Base-by-base conservation (phyloP, 2,329 filamentous ascomycete species). In the Cercospora sp. region DNA sequence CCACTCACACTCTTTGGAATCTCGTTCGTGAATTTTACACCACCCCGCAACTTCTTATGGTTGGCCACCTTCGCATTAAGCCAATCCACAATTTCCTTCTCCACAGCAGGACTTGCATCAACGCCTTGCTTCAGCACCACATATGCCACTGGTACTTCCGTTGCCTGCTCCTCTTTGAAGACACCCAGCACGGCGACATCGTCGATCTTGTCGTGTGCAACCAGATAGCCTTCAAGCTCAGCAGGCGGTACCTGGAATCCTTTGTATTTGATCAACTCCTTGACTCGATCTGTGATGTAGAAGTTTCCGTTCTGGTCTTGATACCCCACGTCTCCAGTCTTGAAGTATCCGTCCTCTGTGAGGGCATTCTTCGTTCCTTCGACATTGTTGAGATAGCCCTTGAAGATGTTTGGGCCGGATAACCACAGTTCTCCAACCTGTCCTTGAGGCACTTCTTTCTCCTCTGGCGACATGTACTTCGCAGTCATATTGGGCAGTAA, bases 241-340 rank as follows among this genome's bases (percentile, higher is more conserved):
- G 70, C 69, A 7, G 69, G 69, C 7, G 69, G 65, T 4, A 71
- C 69, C 51, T 71, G 71, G 18, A 72, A 72, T 3, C 71, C 71
- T 45, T 72, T 77, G 67, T 87, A 90, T 79, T 91, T 88, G 76
- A 89, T 89, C 66, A 89, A 75, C 77, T 89, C 87, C 82, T 73
- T 92, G 49, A 92, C 84, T 10, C 93, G 89, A 76, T 97, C 94
- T 1, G 93, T 96, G 77, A 97, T 94, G 82, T 89, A 97, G 74
- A 95, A 92, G 76, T 96, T 91, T 28, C 91, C 91, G 65, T 91
- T 84, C 53, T 85, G 81, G 76, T 96, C 92, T 74, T 91, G 87
- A 71, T 91, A 89, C 2, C 92, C 91, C 26, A 97, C 88, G 75
- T 97, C 93, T 2, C 93, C 93, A 0, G 93, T 97, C 79, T 90